These are phyloP conservation scores for Apiospora pterosperma DNA, from an alignment of 2,329 filamentous ascomycete species.

Conservation along the genomic window DNA sequence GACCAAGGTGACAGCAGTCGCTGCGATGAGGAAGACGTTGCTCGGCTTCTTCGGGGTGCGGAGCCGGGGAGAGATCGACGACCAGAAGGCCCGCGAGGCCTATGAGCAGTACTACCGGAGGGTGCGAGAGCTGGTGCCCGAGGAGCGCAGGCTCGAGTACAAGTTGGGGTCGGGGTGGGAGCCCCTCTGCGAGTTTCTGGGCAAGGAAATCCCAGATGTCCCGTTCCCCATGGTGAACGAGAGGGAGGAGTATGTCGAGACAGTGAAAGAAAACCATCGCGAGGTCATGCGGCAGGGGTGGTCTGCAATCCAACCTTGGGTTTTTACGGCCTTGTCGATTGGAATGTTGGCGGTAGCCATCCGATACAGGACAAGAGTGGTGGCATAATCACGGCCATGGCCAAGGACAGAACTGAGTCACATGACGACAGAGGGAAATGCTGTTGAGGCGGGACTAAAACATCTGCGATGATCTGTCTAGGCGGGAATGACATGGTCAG, in stretches of 20 bases:
- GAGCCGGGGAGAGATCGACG: slow-evolving; percentile 61
- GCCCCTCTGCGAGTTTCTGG: slow-evolving; percentile 21
- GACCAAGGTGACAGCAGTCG: slow-evolving; percentile 20
- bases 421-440: not conserved
- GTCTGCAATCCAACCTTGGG: not conserved
- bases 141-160: slow-evolving; percentile 17
- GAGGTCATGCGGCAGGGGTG: not conserved
- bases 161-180: slow-evolving; percentile 19
- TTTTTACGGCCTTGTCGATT: not conserved
- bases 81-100: slow-evolving; percentile 43
- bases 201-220: slow-evolving; percentile 12
- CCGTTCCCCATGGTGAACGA: slow-evolving; percentile 13
- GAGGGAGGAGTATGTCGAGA: not conserved
- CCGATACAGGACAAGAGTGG: not conserved
- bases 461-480: not conserved
- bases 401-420: not conserved
- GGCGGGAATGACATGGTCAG: not conserved
- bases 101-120: slow-evolving; percentile 16
- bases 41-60: slow-evolving; percentile 7
- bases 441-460: not conserved
- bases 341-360: not conserved
- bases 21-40: slow-evolving; percentile 9
- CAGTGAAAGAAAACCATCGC: not conserved
- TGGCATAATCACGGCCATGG: not conserved
- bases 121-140: slow-evolving; percentile 12